A percentile compares a stretch with the other conserved stretches of the same genome.
Evolutionary conservation across 75 land plant genomes (phyloP).

Genomic region (Sequoia sempervirens): DNA sequence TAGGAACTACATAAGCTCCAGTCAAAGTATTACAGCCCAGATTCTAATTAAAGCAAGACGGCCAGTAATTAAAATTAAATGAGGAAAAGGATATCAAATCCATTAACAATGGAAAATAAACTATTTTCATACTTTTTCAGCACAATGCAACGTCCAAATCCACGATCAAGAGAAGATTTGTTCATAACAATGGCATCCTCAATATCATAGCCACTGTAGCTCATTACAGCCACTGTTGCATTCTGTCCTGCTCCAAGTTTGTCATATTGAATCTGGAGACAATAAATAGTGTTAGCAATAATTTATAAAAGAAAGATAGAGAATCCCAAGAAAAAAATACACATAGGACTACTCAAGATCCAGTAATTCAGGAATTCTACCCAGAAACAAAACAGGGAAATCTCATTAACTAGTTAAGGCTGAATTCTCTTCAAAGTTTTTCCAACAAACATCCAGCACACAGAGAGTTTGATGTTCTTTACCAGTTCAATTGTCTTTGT

Average conservation of each 20-base stretch:
- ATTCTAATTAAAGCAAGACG: neutral
- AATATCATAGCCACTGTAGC: conserved; percentile 99
- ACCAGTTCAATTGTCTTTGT: conserved; percentile 98
- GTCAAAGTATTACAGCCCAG: neutral
- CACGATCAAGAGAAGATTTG: conserved; percentile 96
- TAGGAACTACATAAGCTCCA: neutral
- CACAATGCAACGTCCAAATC: conserved; percentile 98
- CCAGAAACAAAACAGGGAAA: neutral
- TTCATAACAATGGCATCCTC: conserved; percentile 99
- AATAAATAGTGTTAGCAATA: neutral
- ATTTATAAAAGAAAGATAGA: neutral
- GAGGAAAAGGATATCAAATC: neutral
- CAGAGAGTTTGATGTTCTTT: neutral
- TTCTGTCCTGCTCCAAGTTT: conserved; percentile 99
- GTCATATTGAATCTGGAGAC: conserved; percentile 81
- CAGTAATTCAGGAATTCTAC: neutral
- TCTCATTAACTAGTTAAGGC: neutral
- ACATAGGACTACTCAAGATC: neutral
- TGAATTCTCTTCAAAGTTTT: neutral
- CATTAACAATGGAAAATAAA: neutral
- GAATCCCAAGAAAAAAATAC: neutral
- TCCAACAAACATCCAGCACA: neutral
- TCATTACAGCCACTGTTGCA: conserved; percentile 99
- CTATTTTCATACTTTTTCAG: conserved; percentile 72
- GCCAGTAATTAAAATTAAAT: neutral